These are phyloP conservation scores for Lepidopterella palustris DNA, from an alignment of 495 filamentous ascomycete species.

Conservation along the genomic window DNA sequence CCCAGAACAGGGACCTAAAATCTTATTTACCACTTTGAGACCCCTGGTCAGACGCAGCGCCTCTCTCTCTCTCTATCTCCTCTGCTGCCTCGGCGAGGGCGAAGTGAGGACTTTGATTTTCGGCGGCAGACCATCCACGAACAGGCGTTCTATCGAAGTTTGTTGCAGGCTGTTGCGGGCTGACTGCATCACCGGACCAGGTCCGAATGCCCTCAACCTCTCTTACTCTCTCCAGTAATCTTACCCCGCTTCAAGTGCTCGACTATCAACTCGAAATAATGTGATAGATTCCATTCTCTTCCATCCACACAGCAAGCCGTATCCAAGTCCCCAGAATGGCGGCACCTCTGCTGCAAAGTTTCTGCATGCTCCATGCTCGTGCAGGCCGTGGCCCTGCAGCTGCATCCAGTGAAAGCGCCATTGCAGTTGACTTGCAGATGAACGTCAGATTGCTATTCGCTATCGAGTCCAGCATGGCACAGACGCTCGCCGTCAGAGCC, in stretches of 20 bases:
- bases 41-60: neutral
- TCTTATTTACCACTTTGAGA: neutral
- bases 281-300: neutral
- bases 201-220: neutral
- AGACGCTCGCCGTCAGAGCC: constrained; percentile 7
- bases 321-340: neutral
- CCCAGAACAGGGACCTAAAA: neutral
- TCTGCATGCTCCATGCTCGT: constrained; percentile 4
- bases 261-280: neutral
- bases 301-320: neutral
- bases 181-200: too few relatives aligned
- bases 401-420: constrained; percentile 15
- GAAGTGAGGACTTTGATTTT: neutral
- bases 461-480: constrained; percentile 13
- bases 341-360: too few relatives aligned
- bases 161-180: neutral
- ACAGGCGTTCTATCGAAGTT: neutral
- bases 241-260: too few relatives aligned
- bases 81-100: neutral
- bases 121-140: neutral
- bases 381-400: constrained; percentile 19
- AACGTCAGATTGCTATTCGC: constrained; percentile 15
- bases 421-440: constrained; percentile 27
- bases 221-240: neutral
- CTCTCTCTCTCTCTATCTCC: neutral